phyloP scores from a whole-genome alignment of 2,329 filamentous ascomycete species.

The Escovopsis weberi region DNA sequence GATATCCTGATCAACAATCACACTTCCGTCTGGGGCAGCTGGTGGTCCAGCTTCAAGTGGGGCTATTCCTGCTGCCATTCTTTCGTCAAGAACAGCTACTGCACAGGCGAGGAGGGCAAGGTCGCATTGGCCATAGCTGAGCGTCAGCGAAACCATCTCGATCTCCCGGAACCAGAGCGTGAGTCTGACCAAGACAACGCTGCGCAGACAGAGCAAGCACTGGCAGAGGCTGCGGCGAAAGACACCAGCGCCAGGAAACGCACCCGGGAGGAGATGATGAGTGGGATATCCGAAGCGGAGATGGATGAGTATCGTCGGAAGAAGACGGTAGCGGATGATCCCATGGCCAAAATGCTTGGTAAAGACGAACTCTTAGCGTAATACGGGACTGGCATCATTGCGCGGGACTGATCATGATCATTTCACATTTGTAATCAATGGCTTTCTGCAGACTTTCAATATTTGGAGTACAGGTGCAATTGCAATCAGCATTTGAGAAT shows the following conservation, averaged over 20 bases:
- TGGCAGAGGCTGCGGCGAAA: constrained; percentile 18
- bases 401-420: neutral
- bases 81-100: constrained; percentile 90
- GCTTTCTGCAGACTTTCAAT: too few species aligned
- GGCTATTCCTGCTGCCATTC: constrained; percentile 94
- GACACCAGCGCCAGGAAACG: constrained; percentile 45
- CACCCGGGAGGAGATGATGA: constrained; percentile 63
- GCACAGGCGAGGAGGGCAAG: constrained; percentile 82
- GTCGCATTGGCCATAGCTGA: constrained; percentile 67
- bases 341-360: constrained; percentile 71
- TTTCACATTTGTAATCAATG: neutral
- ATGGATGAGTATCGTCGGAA: constrained; percentile 76
- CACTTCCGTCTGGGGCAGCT: constrained; percentile 85
- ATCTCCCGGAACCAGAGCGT: constrained; percentile 18
- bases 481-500: too few species aligned
- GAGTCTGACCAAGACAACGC: constrained; percentile 13
- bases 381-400: neutral
- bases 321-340: constrained; percentile 59
- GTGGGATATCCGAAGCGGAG: constrained; percentile 66
- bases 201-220: constrained; percentile 10
- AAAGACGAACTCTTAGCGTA: constrained; percentile 50
- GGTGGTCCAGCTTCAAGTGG: constrained; percentile 95
- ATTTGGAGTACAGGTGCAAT: too few species aligned
- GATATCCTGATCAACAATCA: constrained; percentile 86
- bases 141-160: constrained; percentile 34